These are phyloP conservation scores for Rubroboletus pulcherrimus DNA, from an alignment of 768 basidiomycete species.

Conservation along the genomic window DNA sequence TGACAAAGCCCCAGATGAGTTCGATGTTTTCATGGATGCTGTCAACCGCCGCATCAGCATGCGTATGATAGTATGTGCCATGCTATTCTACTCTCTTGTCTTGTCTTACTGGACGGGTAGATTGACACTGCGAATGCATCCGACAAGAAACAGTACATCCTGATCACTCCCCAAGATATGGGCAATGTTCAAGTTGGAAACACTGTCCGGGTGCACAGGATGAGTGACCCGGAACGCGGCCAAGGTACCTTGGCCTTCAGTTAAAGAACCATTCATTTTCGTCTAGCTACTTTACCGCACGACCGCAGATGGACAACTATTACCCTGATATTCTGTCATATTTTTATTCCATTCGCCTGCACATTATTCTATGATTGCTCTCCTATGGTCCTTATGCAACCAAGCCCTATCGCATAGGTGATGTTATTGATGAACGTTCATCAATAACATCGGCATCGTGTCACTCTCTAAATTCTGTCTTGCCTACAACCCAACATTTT, in stretches of 20 bases:
- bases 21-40: constrained; percentile 98
- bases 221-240: constrained; percentile 76
- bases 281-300: not conserved
- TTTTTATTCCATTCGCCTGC: constrained; percentile 9
- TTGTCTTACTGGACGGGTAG: constrained; percentile 35
- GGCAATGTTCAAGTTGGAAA: constrained; percentile 63
- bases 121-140: constrained; percentile 87
- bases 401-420: too few species aligned
- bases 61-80: constrained; percentile 79
- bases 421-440: not conserved
- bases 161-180: constrained; percentile 97
- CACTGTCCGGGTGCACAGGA: constrained; percentile 70
- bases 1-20: constrained; percentile 65
- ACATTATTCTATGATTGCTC: constrained; percentile 1
- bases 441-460: not conserved
- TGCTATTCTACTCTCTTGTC: not conserved
- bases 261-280: not conserved
- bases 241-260: constrained; percentile 44
- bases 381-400: not conserved
- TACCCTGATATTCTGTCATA: not conserved
- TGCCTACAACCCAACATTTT: constrained; percentile 2
- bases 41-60: constrained; percentile 89
- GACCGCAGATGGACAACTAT: not conserved
- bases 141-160: constrained; percentile 87
- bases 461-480: constrained; percentile 5